These are phyloP conservation scores for Phalaenopsis hybrid DNA, from an alignment of 116 monocot genomes.

Conservation along the genomic window DNA sequence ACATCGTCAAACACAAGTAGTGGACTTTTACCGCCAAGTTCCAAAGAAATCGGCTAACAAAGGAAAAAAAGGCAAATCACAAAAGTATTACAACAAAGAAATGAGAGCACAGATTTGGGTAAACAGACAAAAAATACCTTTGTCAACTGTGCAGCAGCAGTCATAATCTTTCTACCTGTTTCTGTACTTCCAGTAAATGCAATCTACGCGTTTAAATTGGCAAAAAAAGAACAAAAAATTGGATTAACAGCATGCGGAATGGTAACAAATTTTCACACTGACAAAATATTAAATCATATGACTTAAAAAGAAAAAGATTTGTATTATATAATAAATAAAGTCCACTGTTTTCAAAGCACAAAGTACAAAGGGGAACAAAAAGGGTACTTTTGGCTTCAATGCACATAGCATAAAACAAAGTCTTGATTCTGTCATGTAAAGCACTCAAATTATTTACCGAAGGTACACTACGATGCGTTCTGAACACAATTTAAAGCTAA, in stretches of 20 bases:
- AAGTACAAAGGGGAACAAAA: neutral
- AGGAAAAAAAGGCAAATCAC: slow-evolving; percentile 7
- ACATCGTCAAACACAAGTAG: slow-evolving; percentile 93
- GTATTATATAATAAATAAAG: neutral
- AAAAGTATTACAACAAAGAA: slow-evolving; percentile 10
- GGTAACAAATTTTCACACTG: neutral
- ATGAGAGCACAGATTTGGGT: neutral
- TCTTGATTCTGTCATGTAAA: neutral
- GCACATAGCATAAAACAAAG: neutral
- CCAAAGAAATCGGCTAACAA: slow-evolving; percentile 91
- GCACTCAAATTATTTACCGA: neutral
- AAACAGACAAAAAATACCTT: slow-evolving; percentile 42
- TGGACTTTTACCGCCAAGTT: slow-evolving; percentile 99
- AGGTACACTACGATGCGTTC: neutral
- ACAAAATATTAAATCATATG: neutral
- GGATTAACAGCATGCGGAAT: neutral
- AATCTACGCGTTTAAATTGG: slow-evolving; percentile 43
- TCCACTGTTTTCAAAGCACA: neutral
- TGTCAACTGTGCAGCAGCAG: slow-evolving; percentile 74
- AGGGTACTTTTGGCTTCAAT: neutral
- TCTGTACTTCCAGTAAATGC: slow-evolving; percentile 95
- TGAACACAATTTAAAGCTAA: neutral
- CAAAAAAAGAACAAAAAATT: slow-evolving; percentile 1
- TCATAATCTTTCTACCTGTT: slow-evolving; percentile 90
- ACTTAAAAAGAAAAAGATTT: neutral